Evolutionary conservation across 306 rosid species (phyloP).

Genomic region (Sphenostylis stenocarpa): DNA sequence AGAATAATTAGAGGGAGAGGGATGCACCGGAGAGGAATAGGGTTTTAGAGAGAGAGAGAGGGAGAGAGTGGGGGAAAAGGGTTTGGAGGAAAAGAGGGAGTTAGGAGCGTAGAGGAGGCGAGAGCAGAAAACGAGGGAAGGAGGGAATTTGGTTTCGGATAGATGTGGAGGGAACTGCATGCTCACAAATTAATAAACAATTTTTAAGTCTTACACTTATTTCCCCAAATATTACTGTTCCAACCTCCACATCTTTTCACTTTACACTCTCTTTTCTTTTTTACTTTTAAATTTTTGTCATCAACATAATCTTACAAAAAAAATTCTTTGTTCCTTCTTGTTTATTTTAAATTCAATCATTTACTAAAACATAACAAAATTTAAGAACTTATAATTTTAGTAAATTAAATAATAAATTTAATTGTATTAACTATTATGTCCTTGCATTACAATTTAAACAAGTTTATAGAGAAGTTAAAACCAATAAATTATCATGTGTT

Average conservation of each 20-base stretch:
- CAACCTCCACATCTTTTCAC: not conserved
- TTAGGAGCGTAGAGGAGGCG: constrained; percentile 31
- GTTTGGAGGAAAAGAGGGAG: constrained; percentile 34
- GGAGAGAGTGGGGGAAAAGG: constrained; percentile 3
- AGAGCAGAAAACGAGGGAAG: constrained; percentile 98
- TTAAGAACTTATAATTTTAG: too few relatives aligned
- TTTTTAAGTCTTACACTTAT: not conserved
- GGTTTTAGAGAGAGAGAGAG: constrained; percentile 51
- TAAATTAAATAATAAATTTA: too few relatives aligned
- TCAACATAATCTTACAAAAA: too few relatives aligned
- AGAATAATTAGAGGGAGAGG: constrained; percentile 6
- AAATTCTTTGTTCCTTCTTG: too few relatives aligned
- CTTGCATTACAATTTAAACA: too few relatives aligned
- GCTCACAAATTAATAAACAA: not conserved
- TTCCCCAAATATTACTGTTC: not conserved
- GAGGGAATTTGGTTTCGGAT: constrained; percentile 99
- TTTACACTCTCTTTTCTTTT: not conserved
- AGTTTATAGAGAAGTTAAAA: too few relatives aligned
- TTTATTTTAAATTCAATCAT: too few relatives aligned
- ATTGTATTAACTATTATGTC: too few relatives aligned
- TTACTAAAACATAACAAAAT: too few relatives aligned
- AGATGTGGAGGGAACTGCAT: constrained; percentile 96
- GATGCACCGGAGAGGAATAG: constrained; percentile 10
- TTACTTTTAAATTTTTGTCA: too few relatives aligned
- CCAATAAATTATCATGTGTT: too few relatives aligned